phyloP scores from a whole-genome alignment of 495 filamentous ascomycete genomes.

The Penicillium coprophilum region DNA sequence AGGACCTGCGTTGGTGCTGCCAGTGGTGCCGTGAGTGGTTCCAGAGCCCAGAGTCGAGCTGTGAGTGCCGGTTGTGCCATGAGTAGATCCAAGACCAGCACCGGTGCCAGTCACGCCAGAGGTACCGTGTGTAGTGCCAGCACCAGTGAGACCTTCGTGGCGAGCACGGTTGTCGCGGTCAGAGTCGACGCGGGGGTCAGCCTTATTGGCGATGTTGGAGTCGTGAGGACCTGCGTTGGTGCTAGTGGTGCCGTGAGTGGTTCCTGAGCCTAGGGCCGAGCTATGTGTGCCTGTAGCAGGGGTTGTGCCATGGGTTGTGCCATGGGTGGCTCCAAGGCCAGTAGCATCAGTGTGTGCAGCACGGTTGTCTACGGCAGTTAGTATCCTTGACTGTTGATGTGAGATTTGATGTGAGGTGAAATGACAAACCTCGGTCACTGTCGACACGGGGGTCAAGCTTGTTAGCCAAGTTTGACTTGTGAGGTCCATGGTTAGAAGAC shows the following conservation, averaged over 20 bases:
- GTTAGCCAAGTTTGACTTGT: constrained; percentile 41
- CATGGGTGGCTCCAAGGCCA: neutral
- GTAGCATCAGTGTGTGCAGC: constrained; percentile 6
- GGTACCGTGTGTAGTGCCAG: neutral
- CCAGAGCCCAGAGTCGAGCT: neutral
- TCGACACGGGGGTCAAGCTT: constrained; percentile 52
- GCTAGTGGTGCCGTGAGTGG: neutral
- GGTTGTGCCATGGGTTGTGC: neutral
- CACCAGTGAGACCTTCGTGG: neutral
- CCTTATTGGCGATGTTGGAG: constrained; percentile 44
- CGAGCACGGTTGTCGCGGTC: constrained; percentile 23
- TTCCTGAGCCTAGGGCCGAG: neutral
- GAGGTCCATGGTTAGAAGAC: constrained; percentile 30
- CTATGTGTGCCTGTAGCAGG: neutral
- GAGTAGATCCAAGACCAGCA: neutral
- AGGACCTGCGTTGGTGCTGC: constrained; percentile 5
- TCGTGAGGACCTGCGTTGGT: constrained; percentile 23
- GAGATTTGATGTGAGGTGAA: neutral
- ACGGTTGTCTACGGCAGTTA: constrained; percentile 7
- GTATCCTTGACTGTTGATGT: neutral
- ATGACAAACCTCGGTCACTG: constrained; percentile 29
- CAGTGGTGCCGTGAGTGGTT: neutral
- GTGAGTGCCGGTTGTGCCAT: neutral
- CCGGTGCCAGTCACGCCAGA: neutral
- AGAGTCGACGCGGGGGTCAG: constrained; percentile 51